Conservation (phyloP, 495 filamentous ascomycete species). For the Xylaria telfairii region DNA sequence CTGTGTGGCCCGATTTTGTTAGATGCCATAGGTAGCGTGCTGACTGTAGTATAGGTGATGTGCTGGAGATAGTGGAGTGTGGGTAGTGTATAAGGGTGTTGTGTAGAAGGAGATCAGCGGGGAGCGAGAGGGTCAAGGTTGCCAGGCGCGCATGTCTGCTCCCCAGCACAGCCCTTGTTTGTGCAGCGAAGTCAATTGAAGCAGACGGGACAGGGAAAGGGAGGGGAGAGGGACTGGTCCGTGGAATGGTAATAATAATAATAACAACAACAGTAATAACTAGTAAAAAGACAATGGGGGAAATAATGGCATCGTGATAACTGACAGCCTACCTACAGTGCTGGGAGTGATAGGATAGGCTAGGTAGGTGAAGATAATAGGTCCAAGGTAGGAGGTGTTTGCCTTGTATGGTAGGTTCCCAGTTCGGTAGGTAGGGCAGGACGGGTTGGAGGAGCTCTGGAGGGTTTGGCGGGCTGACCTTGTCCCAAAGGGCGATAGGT, state of each 20-base stretch:
- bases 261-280: background rate
- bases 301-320: background rate
- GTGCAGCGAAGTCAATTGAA: background rate
- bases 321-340: background rate
- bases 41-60: background rate
- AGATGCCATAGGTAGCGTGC: slow-evolving; percentile 24
- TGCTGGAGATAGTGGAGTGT: slow-evolving; percentile 13
- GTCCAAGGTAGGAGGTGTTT: slow-evolving; percentile 20
- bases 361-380: slow-evolving; percentile 25
- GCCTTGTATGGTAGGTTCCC: slow-evolving; percentile 30
- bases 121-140: slow-evolving; percentile 17
- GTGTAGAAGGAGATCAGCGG: background rate
- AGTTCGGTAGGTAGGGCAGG: slow-evolving; percentile 30
- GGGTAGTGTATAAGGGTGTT: background rate
- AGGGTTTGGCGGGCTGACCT: slow-evolving; percentile 24
- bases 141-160: background rate
- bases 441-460: slow-evolving; percentile 22
- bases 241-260: background rate
- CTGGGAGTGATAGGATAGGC: slow-evolving; percentile 1
- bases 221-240: background rate
- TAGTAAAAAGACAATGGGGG: background rate
- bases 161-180: background rate
- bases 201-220: background rate
- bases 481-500: slow-evolving; percentile 25
- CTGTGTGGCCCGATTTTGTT: slow-evolving; percentile 27